A percentile compares a stretch with the other conserved stretches of the same genome.
Evolutionary conservation across 352 stramenopile genomes (phyloP).

Genomic region (Phytophthora uliginosa): DNA sequence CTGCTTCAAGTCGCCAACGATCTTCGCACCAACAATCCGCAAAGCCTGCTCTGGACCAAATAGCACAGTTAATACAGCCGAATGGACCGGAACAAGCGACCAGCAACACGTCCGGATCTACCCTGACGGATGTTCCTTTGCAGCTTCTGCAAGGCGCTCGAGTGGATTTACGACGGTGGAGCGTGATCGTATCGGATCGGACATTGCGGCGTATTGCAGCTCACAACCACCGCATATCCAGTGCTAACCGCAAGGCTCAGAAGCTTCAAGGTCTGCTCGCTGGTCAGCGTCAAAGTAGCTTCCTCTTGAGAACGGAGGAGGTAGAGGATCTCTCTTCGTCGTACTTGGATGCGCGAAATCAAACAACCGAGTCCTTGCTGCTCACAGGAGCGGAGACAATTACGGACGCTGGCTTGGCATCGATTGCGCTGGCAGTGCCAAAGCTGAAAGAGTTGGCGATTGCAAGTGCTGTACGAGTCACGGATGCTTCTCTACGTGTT

Average conservation of each 20-base stretch:
- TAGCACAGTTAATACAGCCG: conserved; percentile 26
- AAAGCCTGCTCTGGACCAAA: conserved; percentile 41
- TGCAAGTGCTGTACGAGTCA: conserved; percentile 51
- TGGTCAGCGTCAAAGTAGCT: conserved; percentile 14
- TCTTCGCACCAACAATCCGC: conserved; percentile 8
- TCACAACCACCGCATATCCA: conserved; percentile 64
- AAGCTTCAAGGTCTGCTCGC: conserved; percentile 10
- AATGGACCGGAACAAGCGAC: conserved; percentile 13
- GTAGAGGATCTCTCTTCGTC: conserved; percentile 20
- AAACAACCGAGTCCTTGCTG: conserved; percentile 56
- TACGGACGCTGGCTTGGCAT: conserved; percentile 65
- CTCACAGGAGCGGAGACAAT: conserved; percentile 76
- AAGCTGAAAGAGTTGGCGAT: conserved; percentile 71
- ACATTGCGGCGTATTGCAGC: conserved; percentile 72
- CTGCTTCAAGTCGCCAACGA: background rate
- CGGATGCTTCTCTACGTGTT: conserved; percentile 63
- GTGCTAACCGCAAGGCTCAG: conserved; percentile 25
- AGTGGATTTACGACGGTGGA: conserved; percentile 75
- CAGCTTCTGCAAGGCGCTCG: conserved; percentile 67
- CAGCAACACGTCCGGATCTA: background rate
- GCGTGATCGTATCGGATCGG: conserved; percentile 69
- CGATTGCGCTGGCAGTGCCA: conserved; percentile 58
- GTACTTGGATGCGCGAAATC: conserved; percentile 21
- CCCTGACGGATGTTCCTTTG: conserved; percentile 59
- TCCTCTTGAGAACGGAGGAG: conserved; percentile 10